Conservation (phyloP, 1,139 yeast genomes). For the Zygosaccharomyces sapae region DNA sequence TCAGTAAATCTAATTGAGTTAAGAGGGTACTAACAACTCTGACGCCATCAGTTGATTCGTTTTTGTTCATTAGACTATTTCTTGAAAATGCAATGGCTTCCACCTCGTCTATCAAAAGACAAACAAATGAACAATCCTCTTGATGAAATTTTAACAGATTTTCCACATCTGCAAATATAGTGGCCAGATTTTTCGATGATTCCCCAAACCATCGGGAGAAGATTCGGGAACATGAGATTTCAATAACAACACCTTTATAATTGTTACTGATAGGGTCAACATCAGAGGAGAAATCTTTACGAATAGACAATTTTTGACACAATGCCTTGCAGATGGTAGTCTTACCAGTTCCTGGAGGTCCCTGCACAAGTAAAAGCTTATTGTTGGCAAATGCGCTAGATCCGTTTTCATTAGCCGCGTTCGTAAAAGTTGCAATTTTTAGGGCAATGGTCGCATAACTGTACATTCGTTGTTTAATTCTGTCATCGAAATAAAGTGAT, state of each 20-base stretch:
- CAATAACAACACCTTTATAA: conserved; percentile 32
- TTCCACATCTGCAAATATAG: conserved; percentile 36
- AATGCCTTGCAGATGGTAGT: conserved; percentile 46
- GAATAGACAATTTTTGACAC: conserved; percentile 37
- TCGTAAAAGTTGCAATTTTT: conserved; percentile 19
- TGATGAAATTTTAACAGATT: conserved; percentile 19
- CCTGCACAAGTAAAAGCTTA: conserved; percentile 38
- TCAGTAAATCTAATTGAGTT: conserved; percentile 38
- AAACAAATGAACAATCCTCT: conserved; percentile 25
- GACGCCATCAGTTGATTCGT: conserved; percentile 40
- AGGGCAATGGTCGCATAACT: conserved; percentile 34
- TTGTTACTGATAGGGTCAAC: conserved; percentile 15
- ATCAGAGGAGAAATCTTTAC: conserved; percentile 15
- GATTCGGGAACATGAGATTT: conserved; percentile 39
- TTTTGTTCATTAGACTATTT: conserved; percentile 33
- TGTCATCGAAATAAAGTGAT: conserved; percentile 29
- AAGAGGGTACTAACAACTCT: conserved; percentile 41
- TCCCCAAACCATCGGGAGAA: conserved; percentile 44
- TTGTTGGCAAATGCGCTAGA: conserved; percentile 22
- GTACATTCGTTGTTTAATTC: conserved; percentile 31
- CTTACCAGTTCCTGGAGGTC: conserved; percentile 54
- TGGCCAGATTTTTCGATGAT: conserved; percentile 39
- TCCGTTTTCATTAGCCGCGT: background rate
- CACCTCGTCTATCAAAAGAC: conserved; percentile 40
- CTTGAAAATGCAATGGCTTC: conserved; percentile 42